These are phyloP conservation scores for Trichomonas gallinae DNA, from an alignment of 208 protist genomes.

Conservation along the genomic window DNA sequence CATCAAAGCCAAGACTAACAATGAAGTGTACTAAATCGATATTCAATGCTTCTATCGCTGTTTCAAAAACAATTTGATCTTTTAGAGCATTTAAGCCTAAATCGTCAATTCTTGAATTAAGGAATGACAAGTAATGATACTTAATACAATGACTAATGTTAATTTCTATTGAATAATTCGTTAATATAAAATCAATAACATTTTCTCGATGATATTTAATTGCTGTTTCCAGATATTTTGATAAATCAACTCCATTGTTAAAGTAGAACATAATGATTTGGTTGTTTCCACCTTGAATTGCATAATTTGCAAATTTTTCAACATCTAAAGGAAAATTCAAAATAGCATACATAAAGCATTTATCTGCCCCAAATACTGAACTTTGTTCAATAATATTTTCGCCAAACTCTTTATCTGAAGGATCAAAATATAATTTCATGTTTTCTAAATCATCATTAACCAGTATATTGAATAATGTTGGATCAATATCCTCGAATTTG, in stretches of 20 bases:
- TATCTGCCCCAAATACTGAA: not conserved
- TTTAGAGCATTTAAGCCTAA: not conserved
- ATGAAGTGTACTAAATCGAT: not conserved
- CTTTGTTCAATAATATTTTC: not conserved
- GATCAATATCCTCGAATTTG: not conserved
- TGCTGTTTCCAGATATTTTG: not conserved
- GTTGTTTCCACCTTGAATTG: not conserved
- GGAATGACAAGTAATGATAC: not conserved
- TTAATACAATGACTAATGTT: not conserved
- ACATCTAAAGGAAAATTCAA: not conserved
- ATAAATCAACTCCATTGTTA: not conserved
- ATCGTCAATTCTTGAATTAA: not conserved
- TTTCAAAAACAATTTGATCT: not conserved
- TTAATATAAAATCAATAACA: not conserved
- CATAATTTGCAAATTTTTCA: not conserved
- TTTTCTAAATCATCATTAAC: not conserved
- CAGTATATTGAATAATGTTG: not conserved
- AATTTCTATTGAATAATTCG: not conserved
- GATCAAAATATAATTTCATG: not conserved
- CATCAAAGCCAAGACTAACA: not conserved
- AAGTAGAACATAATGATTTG: not conserved
- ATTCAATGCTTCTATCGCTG: not conserved
- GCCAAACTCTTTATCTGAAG: not conserved
- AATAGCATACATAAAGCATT: not conserved
- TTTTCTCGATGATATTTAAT: not conserved